Evolutionary conservation across 352 stramenopile genomes (phyloP), one percentile per base, ranked within the genome.

Genomic region (Thalassiosira exigua): DNA sequence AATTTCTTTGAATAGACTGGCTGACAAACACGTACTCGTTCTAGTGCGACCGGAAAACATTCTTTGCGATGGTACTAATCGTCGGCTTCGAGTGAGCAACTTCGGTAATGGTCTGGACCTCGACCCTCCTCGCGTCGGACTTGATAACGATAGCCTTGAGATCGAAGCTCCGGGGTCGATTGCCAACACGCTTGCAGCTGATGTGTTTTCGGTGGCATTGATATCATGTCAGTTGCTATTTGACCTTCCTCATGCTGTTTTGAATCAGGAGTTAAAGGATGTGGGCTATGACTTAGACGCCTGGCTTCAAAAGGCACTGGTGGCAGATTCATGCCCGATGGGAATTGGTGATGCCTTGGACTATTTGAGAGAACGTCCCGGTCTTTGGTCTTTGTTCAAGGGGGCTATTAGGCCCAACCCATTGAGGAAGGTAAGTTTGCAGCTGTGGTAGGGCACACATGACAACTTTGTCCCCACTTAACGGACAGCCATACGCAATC

Each of bases 51-150:
- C n/a, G n/a, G n/a, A n/a, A n/a, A 93, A 91, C 69, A 44, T 93
- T 24, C 56, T 91, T 24, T 69, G 84, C 17, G 60, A 82, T 12
- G 52, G 33, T 7, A 27, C 84, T 24, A 58, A 66, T 26, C 53
- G 61, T 12, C 22, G 86, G 24, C 75, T 82, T 12, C 59, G 62
- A 1, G 51, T 93, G 22, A 82, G 88, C 26, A 88, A 93, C 75
- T 93, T 91, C 85, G 85, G 87, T 17, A 81, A 73, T 68, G 87
- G 85, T 50, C 79, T 83, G 1, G 87, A 92, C 69, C 70, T 92
- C 53, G 80, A 91, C 67, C 78, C 75, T 39, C 52, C 75, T n/a
- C 68, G 77, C 29, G 67, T 90, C 14, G 86, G 85, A 59, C 65
- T 89, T 3, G 75, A 89, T 32, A 73, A 78, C 32, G 52, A 56